These are phyloP conservation scores for Apiospora marii DNA, from an alignment of 2,329 filamentous ascomycete species.

Conservation along the genomic window DNA sequence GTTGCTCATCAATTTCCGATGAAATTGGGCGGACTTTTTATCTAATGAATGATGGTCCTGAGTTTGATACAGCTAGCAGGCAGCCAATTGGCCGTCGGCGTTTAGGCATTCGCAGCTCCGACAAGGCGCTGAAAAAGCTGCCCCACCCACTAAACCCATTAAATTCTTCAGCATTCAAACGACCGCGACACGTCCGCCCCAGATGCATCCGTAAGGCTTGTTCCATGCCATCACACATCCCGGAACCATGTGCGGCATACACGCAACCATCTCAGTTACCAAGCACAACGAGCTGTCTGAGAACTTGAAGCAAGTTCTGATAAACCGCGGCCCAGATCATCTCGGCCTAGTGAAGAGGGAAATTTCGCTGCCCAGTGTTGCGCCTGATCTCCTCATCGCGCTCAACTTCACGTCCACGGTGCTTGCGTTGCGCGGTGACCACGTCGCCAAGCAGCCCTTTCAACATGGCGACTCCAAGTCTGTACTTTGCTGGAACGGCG, in stretches of 20 bases:
- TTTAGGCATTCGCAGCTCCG: slow-evolving; percentile 2
- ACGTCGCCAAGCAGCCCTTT: slow-evolving; percentile 77
- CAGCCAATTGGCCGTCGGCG: not conserved
- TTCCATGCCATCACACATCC: not conserved
- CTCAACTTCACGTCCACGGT: slow-evolving; percentile 83
- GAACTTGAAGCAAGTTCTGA: slow-evolving; percentile 54
- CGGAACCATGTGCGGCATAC: slow-evolving; percentile 66
- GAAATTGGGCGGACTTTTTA: no score
- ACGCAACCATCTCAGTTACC: slow-evolving; percentile 55
- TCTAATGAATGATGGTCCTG: slow-evolving; percentile 38
- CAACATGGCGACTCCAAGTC: slow-evolving; percentile 63
- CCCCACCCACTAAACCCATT: not conserved
- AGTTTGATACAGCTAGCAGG: not conserved
- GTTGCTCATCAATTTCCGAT: no score
- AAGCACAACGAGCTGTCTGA: slow-evolving; percentile 42
- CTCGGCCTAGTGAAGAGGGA: slow-evolving; percentile 51
- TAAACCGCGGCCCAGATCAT: slow-evolving; percentile 68
- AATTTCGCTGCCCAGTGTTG: slow-evolving; percentile 32
- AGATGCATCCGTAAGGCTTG: not conserved
- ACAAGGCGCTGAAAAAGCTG: not conserved
- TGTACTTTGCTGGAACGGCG: slow-evolving; percentile 95
- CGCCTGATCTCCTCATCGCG: slow-evolving; percentile 32
- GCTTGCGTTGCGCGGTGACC: slow-evolving; percentile 82
- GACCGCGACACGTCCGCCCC: not conserved
- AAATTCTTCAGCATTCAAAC: not conserved